Base-by-base conservation (phyloP, 805 yeast species). In the Torulaspora gathmanii region DNA sequence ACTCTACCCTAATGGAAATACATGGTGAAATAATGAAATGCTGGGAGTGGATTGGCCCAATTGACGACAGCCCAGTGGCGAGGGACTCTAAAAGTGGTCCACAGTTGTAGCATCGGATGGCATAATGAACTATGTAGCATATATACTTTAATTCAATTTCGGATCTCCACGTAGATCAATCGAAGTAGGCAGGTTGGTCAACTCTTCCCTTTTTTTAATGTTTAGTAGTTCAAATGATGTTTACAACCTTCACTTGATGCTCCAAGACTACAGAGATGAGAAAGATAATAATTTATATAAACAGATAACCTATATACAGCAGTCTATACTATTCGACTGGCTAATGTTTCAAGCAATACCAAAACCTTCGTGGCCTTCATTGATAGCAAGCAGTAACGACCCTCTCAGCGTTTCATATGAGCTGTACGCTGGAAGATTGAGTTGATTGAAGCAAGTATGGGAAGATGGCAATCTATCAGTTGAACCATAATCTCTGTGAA, bases 291-390 rank as follows among this genome's bases (percentile, higher is more conserved):
- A 4, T 8, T 35, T 17, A 7, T 22, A 34, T 6, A 13, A 10
- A 22, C 15, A n/a, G 19, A 20, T 23, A 12, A 35, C 6, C 11
- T 35, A 35, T 35, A 35, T 28, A 38, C 13, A 16, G 17, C 8
- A 25, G 19, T 19, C n/a, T 23, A 35, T 10, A 20, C 19, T n/a
- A 20, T 4, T 11, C 20, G 11, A 16, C 7, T 19, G 20, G 20
- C 34, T 31, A 15, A 2, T 5, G 3, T 16, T 17, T 44, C 46
- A 63, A 3, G 68, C 68, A 19, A 64, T 50, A 6, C 97, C 98
- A 69, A 93, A 93, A 2, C 98, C 98, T 71, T 87, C 96, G 58
- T 86, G 84, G 15, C 98, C 98, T 66, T 93, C 99, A 20, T 89
- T 86, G 13, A 93, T 79, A 0, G 99, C 97, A 53, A 86, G 63